Base-by-base conservation (phyloP, 768 basidiomycete species). In the Lenzites betulinus region DNA sequence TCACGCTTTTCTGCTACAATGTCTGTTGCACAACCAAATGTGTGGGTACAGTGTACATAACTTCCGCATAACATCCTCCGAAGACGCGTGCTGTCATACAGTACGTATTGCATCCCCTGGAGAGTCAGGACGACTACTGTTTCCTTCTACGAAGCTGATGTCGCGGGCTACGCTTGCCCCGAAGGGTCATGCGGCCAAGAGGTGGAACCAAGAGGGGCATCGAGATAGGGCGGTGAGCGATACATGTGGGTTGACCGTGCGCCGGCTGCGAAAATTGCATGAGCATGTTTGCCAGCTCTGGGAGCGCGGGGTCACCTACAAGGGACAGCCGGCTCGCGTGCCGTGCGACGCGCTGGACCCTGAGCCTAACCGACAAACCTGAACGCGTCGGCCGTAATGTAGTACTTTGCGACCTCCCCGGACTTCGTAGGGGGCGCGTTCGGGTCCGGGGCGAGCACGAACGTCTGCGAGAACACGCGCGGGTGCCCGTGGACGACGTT, bases 381-480 rank as follows among this genome's bases (percentile, higher is more conserved):
- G 72, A 93, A 75, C 4, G 88, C 83, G 72, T 93, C 92, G 12
- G 90, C 84, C 60, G 84, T 84, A 56, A 94, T 78, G 68, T 89
- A 93, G 70, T 93, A 93, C 70, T 89, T 92, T 9, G 89, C 88
- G 0, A 90, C 83, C 68, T 90, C 89, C 58, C 87, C 90, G 5
- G 82, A 79, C 60, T 86, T 86, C 1, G 81, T 79, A 18, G 85
- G 79, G 2, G 88, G 79, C 30, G 87, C 84, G 43, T 78, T 79
- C 3, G 89, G 78, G 69, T 92, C 90, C 4, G 90, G 90, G 11
- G 88, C 84, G 36, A 94, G 85, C 78, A 94, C 84, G 69, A 94
- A 94, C 7, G 91, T 90, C 73, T 94, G 92, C 18, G 88, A 88
- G 74, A 94, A 94, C 51, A 93, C 90, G 39, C 92, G 84, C 8